These are phyloP conservation scores for Rhodotorula paludigena DNA, from an alignment of 768 basidiomycete genomes.

Conservation along the genomic window DNA sequence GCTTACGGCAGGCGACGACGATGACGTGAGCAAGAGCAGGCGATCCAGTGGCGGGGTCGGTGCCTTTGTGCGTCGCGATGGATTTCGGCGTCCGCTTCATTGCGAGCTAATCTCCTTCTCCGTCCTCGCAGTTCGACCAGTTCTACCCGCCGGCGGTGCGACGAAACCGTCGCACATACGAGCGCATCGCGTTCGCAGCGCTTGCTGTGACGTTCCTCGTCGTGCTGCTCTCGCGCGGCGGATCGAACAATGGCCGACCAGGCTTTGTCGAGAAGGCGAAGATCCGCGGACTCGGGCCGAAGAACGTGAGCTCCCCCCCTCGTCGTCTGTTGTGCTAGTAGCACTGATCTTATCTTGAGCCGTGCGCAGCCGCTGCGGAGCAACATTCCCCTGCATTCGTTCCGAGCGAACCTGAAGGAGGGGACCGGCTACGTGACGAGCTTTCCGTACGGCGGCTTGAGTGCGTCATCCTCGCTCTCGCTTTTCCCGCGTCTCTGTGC, in stretches of 20 bases:
- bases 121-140: constrained; percentile 21
- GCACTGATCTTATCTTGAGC: background rate
- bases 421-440: constrained; percentile 29
- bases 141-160: constrained; percentile 20
- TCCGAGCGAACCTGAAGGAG: constrained; percentile 25
- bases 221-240: background rate
- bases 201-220: constrained; percentile 1
- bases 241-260: background rate
- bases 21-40: background rate
- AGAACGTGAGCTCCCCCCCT: constrained; percentile 4
- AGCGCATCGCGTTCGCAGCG: constrained; percentile 5
- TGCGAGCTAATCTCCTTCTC: too few species aligned
- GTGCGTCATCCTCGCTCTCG: constrained; percentile 3
- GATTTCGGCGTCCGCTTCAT: too few species aligned
- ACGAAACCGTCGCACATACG: constrained; percentile 15
- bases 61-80: constrained; percentile 9
- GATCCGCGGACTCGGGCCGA: constrained; percentile 10
- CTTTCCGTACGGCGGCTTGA: constrained; percentile 34
- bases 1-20: background rate
- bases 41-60: background rate
- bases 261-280: constrained; percentile 20
- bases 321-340: background rate
- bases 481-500: background rate
- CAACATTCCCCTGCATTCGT: constrained; percentile 31
- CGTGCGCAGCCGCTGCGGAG: constrained; percentile 16